Base-by-base conservation (phyloP, 306 rosid genomes). In the Dicorynia guianensis region DNA sequence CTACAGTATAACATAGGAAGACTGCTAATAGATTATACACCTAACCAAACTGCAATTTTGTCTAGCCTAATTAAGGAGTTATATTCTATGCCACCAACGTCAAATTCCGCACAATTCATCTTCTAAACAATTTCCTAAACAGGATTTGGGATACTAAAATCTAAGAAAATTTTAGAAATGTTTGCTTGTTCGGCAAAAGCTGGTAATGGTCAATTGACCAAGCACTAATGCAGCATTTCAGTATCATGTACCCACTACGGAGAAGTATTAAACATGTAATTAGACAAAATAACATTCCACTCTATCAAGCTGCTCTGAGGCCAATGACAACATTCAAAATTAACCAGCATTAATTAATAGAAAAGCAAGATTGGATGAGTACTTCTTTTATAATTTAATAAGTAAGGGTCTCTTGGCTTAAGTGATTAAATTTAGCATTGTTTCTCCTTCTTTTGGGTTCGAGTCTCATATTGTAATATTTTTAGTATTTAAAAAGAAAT, bases 191-290 rank as follows among this genome's bases (percentile, higher is more conserved):
- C n/a, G 11, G 3, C 2, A 46, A 4, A 14, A 49, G 8, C 9
- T 49, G 55, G 17, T 40, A 14, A 60, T 35, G 40, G 40, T 35
- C 36, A 60, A 60, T 15, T 60, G 46, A n/a, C 25, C 13, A 36
- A 36, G 30, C 47, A 35, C 66, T 36, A 17, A 34, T 35, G 46
- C 40, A n/a, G 11, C 66, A 60, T 33, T 49, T 60, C 66, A 60
- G 20, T 11, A 13, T 35, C 43, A 60, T 13, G 20, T 36, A 1
- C 13, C 14, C 6, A 11, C 0, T 35, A 46, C 46, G 35, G 10
- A 8, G 11, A 60, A 0, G 44, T 6, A 60, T 7, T 35, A 3
- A 14, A 35, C 6, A 60, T 35, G 66, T 14, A 60, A 60, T 36
- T 14, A 60, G 43, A 59, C 5, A 59, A 59, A 13, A 11, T 44